phyloP scores from a whole-genome alignment of 2,329 filamentous ascomycete genomes.

The Biscogniauxia marginata region DNA sequence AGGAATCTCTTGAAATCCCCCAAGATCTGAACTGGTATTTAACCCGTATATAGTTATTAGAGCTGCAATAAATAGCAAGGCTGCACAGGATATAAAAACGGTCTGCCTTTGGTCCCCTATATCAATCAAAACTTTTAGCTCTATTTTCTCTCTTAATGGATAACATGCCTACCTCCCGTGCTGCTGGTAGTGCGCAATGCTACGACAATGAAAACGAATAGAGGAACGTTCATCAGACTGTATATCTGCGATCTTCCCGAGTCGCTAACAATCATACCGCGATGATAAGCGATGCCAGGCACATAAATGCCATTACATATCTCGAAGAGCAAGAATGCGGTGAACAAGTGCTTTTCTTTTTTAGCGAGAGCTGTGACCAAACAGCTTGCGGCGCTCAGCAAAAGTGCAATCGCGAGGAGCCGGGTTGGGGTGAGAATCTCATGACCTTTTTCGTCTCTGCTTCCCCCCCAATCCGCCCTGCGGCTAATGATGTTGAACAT shows the following conservation, averaged over 20 bases:
- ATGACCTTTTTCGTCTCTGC: neutral
- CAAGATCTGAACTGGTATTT: neutral
- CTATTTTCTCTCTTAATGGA: neutral
- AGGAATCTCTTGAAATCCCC: conserved; percentile 9
- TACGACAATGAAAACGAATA: conserved; percentile 57
- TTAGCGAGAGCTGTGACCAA: conserved; percentile 17
- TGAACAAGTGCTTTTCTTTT: conserved; percentile 25
- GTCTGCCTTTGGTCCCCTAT: conserved; percentile 17
- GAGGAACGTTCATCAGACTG: conserved; percentile 44
- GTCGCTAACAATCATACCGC: conserved; percentile 30
- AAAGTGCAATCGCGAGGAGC: conserved; percentile 24
- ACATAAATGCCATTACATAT: conserved; percentile 35
- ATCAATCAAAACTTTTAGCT: neutral
- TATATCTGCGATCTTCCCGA: conserved; percentile 30
- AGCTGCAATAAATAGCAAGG: conserved; percentile 21
- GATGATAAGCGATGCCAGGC: conserved; percentile 33
- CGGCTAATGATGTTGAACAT: conserved; percentile 43
- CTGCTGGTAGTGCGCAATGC: conserved; percentile 41
- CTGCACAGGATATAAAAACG: conserved; percentile 24
- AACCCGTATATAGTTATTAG: conserved; percentile 7
- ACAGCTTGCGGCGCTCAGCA: conserved; percentile 25
- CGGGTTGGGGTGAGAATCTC: conserved; percentile 11
- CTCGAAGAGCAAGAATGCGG: conserved; percentile 31
- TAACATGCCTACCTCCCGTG: conserved; percentile 12
- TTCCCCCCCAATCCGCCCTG: neutral